Percentiles rank a stretch among this genome's conserved stretches.
phyloP scores from a whole-genome alignment of 768 basidiomycete species.

The Suillus brevipes region DNA sequence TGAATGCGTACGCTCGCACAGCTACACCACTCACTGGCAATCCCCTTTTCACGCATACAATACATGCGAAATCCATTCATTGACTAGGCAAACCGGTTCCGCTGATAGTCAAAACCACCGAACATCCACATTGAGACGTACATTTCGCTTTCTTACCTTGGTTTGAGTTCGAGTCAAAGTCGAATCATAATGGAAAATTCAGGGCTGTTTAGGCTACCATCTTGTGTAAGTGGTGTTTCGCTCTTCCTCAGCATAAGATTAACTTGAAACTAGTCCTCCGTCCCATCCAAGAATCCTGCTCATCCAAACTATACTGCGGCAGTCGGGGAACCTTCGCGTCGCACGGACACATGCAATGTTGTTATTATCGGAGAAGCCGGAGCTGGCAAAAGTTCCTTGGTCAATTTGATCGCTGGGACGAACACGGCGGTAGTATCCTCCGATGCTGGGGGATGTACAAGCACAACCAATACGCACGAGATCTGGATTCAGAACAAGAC shows the following conservation, averaged over 20 bases:
- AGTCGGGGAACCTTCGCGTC: not conserved
- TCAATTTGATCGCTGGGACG: conserved; percentile 13
- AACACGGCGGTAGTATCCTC: not conserved
- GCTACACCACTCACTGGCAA: too few species aligned
- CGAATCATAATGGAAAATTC: not conserved
- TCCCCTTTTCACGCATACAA: too few species aligned
- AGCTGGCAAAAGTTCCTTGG: not conserved
- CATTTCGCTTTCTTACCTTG: not conserved
- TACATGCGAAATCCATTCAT: too few species aligned
- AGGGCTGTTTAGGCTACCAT: not conserved
- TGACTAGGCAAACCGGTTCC: too few species aligned
- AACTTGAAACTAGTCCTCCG: not conserved
- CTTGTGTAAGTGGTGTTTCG: not conserved
- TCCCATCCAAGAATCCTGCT: too few species aligned
- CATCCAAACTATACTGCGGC: not conserved
- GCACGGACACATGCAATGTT: not conserved
- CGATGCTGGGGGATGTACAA: not conserved
- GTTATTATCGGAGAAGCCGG: not conserved
- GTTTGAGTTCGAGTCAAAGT: not conserved
- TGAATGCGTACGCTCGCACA: too few species aligned
- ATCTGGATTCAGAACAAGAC: too few species aligned
- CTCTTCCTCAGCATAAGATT: not conserved
- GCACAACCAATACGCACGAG: not conserved
- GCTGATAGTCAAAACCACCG: not conserved
- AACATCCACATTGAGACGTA: not conserved